Conservation (phyloP, 345 rosid genomes). For the Microthlaspi erraticum region DNA sequence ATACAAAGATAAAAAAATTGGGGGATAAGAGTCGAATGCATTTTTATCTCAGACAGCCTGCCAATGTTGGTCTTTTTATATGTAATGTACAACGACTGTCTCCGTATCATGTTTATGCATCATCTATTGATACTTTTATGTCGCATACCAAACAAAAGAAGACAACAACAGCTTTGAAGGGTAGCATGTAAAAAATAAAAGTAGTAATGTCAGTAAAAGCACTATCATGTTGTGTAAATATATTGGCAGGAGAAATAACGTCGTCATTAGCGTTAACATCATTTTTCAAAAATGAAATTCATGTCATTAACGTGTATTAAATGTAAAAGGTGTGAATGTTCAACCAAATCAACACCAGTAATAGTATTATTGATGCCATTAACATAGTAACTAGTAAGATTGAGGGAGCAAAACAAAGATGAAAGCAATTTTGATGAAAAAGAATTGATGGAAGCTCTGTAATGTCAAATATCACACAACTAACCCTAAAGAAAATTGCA, state of each 20-base stretch:
- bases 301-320: background rate
- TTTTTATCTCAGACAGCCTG: conserved; percentile 11
- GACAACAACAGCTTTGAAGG: conserved; percentile 17
- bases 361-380: conserved; percentile 3
- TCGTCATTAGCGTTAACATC: background rate
- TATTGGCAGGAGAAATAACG: background rate
- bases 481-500: conserved; percentile 47
- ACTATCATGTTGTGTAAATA: background rate
- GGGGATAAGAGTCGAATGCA: background rate
- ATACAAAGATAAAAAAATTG: background rate
- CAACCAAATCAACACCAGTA: background rate
- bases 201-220: conserved; percentile 1
- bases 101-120: background rate
- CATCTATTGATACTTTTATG: no score
- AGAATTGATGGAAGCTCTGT: conserved; percentile 40
- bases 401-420: conserved; percentile 32
- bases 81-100: conserved; percentile 17
- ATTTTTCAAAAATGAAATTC: background rate
- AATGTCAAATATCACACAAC: conserved; percentile 33
- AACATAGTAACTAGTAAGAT: background rate
- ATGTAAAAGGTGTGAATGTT: background rate
- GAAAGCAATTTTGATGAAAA: conserved; percentile 37
- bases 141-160: conserved; percentile 7
- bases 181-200: background rate
- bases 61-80: background rate